Evolutionary conservation across 352 stramenopile genomes (phyloP), one percentile per base, ranked within the genome.

Genomic region (Globisporangium sylvaticum): DNA sequence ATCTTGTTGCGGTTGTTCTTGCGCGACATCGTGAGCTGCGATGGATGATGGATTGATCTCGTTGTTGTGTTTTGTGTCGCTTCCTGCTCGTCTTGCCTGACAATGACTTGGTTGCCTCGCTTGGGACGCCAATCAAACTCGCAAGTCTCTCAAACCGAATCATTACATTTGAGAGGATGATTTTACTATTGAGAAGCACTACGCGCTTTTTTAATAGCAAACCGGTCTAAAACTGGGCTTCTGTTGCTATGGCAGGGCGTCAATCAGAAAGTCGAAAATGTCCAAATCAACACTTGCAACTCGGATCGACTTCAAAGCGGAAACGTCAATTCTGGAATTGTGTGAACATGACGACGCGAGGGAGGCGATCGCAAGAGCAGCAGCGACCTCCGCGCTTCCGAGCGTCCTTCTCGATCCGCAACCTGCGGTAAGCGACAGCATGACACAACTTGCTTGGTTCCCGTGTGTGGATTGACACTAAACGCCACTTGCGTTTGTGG

Each of bases 1-100:
- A 91, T 89, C 63, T 89, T 88, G 71, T 72, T 84, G 63, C 83
- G 82, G 70, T 89, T 92, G 71, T 91, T 90, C 80, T 92, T 92
- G 69, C 81, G 81, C 53, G 84, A 92, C 84, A 92, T 92, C 54
- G 32, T 64, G 61, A 15, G 14, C 46, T 37, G 29, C 37, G 56
- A 10, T 18, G 27, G 62, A 32, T 5, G 18, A 22, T 65, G 12
- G 14, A 14, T 4, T 20, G 37, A 44, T 44, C 37, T 18, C 37
- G n/a, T 37, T 15, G 46, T 69, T 58, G 15, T 25, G 20, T n/a
- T 34, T 32, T 46, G 46, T 63, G 54, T 58, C 37, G 54, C 37
- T 69, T 65, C 61, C 50, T 61, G 61, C 61, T 50, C 7, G 42
- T 10, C 42, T 46, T 46, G 12, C 12, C 32, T 39, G 32, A 15